A percentile compares a stretch with the other conserved stretches of the same genome.
Evolutionary conservation across 148 eudicot species (phyloP).

Genomic region (Bassia scoparia): DNA sequence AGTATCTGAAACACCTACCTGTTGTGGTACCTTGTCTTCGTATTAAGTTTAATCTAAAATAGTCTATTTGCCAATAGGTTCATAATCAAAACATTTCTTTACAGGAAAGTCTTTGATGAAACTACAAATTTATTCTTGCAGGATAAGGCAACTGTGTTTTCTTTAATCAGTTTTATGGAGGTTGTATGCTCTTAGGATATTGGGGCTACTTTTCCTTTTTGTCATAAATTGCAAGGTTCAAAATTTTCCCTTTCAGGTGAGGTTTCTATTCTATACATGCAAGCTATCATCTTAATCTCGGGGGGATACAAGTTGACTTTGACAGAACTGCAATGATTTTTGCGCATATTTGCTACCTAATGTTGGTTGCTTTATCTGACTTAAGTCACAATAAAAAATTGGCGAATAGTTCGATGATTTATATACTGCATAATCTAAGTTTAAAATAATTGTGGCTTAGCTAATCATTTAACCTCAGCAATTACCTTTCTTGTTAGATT

Average conservation of each 20-base stretch:
- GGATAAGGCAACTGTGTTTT: slow-evolving; percentile 84
- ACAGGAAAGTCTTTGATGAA: not conserved
- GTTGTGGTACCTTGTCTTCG: not conserved
- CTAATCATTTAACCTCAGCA: not conserved
- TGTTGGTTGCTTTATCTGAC: slow-evolving; percentile 4
- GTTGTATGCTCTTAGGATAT: slow-evolving; percentile 71
- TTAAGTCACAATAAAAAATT: not conserved
- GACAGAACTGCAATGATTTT: not conserved
- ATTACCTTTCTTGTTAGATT: not conserved
- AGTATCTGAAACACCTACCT: not conserved
- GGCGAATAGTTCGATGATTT: not conserved
- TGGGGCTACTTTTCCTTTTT: slow-evolving; percentile 86
- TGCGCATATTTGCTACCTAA: not conserved
- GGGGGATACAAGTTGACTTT: not conserved
- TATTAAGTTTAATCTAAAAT: too few species aligned
- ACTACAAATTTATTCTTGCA: slow-evolving; percentile 32
- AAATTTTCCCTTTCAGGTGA: slow-evolving; percentile 86
- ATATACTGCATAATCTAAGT: not conserved
- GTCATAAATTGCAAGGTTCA: slow-evolving; percentile 37
- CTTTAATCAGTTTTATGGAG: slow-evolving; percentile 76
- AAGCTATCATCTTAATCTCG: not conserved
- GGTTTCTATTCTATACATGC: not conserved
- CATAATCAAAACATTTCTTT: not conserved
- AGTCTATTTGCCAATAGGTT: not conserved
- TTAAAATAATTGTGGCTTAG: not conserved